Conservation (phyloP, 164 flowering plant species). For the Macadamia integrifolia region DNA sequence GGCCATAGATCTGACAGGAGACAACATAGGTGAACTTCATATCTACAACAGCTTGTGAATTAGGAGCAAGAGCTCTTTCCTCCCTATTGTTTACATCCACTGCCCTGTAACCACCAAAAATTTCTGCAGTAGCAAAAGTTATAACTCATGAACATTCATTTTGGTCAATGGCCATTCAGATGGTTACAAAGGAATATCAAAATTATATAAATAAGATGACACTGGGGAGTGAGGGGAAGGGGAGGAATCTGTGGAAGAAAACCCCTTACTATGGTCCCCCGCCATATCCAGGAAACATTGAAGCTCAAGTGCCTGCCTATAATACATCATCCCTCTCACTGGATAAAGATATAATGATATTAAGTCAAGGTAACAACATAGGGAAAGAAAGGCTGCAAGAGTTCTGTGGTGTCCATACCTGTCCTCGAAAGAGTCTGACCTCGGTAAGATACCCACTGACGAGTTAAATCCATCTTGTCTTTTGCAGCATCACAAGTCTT, state of each 20-base stretch:
- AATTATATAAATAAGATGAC: constrained; percentile 17
- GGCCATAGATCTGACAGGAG: constrained; percentile 93
- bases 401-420: constrained; percentile 35
- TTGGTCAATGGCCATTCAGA: background rate
- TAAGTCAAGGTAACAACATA: constrained; percentile 4
- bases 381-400: constrained; percentile 2
- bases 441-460: constrained; percentile 90
- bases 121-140: constrained; percentile 37
- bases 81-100: constrained; percentile 27
- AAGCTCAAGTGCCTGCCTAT: constrained; percentile 76
- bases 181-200: background rate
- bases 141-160: background rate
- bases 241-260: constrained; percentile 2
- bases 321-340: constrained; percentile 99
- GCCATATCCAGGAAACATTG: constrained; percentile 78
- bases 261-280: constrained; percentile 59
- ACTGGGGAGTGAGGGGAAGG: constrained; percentile 1
- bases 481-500: constrained; percentile 19
- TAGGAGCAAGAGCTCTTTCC: constrained; percentile 25
- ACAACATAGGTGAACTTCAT: constrained; percentile 98
- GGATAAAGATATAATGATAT: constrained; percentile 9
- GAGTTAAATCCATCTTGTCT: constrained; percentile 26
- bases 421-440: constrained; percentile 95
- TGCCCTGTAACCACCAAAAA: constrained; percentile 41
- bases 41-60: constrained; percentile 73